Percentiles rank a stretch among this genome's conserved stretches.
Evolutionary conservation across 2,329 filamentous ascomycete genomes (phyloP).

Genomic region (Chaetomiaceae sp.): DNA sequence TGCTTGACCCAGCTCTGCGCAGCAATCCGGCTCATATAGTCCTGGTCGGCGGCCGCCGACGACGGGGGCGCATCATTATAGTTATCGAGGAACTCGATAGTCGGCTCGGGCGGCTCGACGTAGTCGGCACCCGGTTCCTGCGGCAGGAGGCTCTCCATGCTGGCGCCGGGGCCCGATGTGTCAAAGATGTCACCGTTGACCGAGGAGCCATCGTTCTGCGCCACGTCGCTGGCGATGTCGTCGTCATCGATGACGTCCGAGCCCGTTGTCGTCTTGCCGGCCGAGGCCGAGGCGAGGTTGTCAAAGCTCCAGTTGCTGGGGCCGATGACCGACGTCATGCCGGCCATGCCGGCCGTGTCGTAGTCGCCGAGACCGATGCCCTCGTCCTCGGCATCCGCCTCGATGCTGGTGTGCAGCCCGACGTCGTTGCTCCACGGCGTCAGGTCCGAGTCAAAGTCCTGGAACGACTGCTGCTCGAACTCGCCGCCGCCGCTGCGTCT

Average conservation of each 20-base stretch:
- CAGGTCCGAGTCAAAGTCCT: constrained; percentile 19
- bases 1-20: constrained; percentile 28
- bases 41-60: constrained; percentile 15
- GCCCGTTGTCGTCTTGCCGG: constrained; percentile 22
- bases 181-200: constrained; percentile 26
- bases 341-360: constrained; percentile 27
- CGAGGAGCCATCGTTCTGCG: constrained; percentile 36
- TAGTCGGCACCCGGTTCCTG: constrained; percentile 24
- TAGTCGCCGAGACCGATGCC: constrained; percentile 38
- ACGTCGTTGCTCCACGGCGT: constrained; percentile 17
- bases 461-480: constrained; percentile 20
- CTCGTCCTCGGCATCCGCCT: constrained; percentile 37
- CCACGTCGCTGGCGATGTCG: constrained; percentile 34
- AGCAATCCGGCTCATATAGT: constrained; percentile 23
- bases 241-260: constrained; percentile 30
- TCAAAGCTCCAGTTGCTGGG: constrained; percentile 44
- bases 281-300: constrained; percentile 29
- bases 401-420: constrained; percentile 26
- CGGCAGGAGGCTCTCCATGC: constrained; percentile 29
- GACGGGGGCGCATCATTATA: constrained; percentile 22
- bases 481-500: constrained; percentile 30
- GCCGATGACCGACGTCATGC: constrained; percentile 26
- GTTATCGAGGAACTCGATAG: constrained; percentile 9
- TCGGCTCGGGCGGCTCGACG: constrained; percentile 27
- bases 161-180: constrained; percentile 23